These are phyloP conservation scores for Rhizomucor miehei DNA, from an alignment of 371 early-diverging fungal genomes.

Conservation along the genomic window DNA sequence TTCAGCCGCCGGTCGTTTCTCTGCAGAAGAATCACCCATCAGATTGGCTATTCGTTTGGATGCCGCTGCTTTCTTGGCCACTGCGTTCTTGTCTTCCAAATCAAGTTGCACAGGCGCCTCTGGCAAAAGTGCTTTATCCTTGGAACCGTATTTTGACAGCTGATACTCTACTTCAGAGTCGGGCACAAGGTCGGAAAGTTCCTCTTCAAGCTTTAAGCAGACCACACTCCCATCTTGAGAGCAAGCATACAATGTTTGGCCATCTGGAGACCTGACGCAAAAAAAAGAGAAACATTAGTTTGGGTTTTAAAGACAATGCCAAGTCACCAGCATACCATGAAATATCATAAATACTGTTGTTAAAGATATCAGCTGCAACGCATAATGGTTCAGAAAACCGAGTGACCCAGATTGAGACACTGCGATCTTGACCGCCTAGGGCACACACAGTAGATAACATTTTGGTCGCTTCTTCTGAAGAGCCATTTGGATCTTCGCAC, in stretches of 20 bases:
- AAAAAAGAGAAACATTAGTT: not conserved
- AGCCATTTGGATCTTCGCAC: slow-evolving; percentile 10
- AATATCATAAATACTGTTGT: slow-evolving; percentile 84
- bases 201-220: slow-evolving; percentile 65
- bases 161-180: slow-evolving; percentile 60
- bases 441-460: slow-evolving; percentile 73
- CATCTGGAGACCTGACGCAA: slow-evolving; percentile 66
- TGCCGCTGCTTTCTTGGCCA: slow-evolving; percentile 27
- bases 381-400: slow-evolving; percentile 70
- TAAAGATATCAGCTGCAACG: slow-evolving; percentile 73
- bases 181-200: slow-evolving; percentile 56
- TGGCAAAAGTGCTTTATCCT: slow-evolving; percentile 52
- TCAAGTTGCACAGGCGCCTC: slow-evolving; percentile 66
- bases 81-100: slow-evolving; percentile 62
- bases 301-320: not conserved
- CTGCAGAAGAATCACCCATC: slow-evolving; percentile 35
- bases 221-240: slow-evolving; percentile 93
- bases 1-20: not conserved
- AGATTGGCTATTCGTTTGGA: slow-evolving; percentile 43
- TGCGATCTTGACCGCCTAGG: slow-evolving; percentile 89
- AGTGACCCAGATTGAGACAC: slow-evolving; percentile 90
- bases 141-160: slow-evolving; percentile 72
- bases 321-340: slow-evolving; percentile 62
- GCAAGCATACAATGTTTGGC: slow-evolving; percentile 76
- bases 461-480: slow-evolving; percentile 11